These are phyloP conservation scores for Collybiopsis confluens DNA, from an alignment of 768 basidiomycete species.

Conservation along the genomic window DNA sequence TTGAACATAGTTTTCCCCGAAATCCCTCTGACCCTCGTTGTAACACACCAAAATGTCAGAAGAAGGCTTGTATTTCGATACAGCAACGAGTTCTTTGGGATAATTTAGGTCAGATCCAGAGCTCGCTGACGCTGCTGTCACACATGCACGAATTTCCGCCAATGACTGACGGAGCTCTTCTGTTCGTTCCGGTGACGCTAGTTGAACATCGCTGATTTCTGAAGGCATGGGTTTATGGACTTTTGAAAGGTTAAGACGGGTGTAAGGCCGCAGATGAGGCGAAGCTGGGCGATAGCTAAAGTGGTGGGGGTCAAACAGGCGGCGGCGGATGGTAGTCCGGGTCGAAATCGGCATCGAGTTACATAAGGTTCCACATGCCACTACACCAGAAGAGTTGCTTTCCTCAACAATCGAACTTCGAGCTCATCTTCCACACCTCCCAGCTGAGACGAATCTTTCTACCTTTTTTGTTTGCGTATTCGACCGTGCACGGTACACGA, in stretches of 20 bases:
- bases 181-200: conserved; percentile 36
- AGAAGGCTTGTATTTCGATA: conserved; percentile 90
- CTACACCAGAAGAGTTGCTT: too few species aligned
- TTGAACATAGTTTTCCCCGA: conserved; percentile 97
- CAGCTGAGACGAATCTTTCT: too few species aligned
- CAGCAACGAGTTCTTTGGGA: conserved; percentile 65
- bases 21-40: conserved; percentile 78
- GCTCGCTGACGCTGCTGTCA: conserved; percentile 32
- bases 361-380: too few species aligned
- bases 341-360: too few species aligned
- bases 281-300: too few species aligned
- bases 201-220: neutral
- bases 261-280: too few species aligned
- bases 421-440: too few species aligned
- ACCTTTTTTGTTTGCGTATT: too few species aligned
- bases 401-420: too few species aligned
- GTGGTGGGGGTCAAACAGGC: too few species aligned
- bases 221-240: conserved; percentile 6
- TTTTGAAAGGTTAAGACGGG: conserved; percentile 47
- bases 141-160: conserved; percentile 44
- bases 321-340: too few species aligned
- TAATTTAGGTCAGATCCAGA: conserved; percentile 15
- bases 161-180: conserved; percentile 53
- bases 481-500: too few species aligned
- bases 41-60: conserved; percentile 84